Evolutionary conservation across 2,329 filamentous ascomycete genomes (phyloP).

Genomic region (Trichophyton verrucosum): DNA sequence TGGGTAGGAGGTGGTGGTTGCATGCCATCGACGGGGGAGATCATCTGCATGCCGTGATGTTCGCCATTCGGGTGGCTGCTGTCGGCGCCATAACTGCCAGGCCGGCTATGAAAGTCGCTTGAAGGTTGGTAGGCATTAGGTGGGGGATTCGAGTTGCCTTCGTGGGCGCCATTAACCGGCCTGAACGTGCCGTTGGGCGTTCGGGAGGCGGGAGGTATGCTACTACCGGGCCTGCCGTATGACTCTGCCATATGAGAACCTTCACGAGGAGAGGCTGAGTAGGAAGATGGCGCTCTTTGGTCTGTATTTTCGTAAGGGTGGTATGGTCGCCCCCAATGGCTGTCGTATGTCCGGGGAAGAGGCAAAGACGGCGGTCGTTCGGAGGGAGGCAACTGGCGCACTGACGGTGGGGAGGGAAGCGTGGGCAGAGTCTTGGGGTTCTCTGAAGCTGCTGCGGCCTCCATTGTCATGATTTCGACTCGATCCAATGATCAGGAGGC

Average conservation of each 20-base stretch:
- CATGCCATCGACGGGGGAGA: constrained; percentile 15
- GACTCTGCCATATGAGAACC: constrained; percentile 8
- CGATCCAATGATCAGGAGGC: not conserved
- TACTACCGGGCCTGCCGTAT: constrained; percentile 23
- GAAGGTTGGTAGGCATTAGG: constrained; percentile 24
- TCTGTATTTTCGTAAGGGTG: constrained; percentile 9
- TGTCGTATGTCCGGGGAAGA: constrained; percentile 10
- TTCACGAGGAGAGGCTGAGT: constrained; percentile 18
- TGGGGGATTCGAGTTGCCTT: constrained; percentile 10
- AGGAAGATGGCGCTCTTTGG: constrained; percentile 12
- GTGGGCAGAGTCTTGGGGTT: not conserved
- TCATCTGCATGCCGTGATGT: constrained; percentile 19
- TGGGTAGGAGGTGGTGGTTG: constrained; percentile 18
- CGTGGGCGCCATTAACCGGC: constrained; percentile 26
- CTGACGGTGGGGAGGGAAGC: constrained; percentile 4
- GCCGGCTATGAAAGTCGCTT: not conserved
- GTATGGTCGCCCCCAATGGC: constrained; percentile 7
- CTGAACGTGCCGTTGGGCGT: constrained; percentile 21
- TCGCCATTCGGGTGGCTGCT: constrained; percentile 19
- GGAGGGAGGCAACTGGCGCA: constrained; percentile 9
- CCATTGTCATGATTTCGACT: constrained; percentile 4
- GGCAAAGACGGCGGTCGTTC: constrained; percentile 7
- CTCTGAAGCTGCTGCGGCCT: not conserved
- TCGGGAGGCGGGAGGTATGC: constrained; percentile 19
- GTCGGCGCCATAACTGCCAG: not conserved